phyloP scores from a whole-genome alignment of 768 basidiomycete genomes.

The Trametes punicea region DNA sequence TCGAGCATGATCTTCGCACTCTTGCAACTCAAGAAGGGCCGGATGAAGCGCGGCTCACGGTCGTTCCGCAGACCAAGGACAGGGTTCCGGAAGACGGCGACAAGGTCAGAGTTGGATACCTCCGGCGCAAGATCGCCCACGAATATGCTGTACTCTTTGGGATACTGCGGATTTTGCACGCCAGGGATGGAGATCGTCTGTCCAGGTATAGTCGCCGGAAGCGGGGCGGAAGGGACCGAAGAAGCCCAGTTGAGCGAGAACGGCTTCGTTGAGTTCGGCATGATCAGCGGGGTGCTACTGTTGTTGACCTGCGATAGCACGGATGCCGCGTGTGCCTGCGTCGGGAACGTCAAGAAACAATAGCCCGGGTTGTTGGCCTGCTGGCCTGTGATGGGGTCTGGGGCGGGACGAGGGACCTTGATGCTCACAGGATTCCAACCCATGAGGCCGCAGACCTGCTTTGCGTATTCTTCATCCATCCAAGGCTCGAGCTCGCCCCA shows the following conservation, averaged over 20 bases:
- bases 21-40: slow-evolving; percentile 88
- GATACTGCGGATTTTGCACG: slow-evolving; percentile 51
- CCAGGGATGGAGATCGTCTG: slow-evolving; percentile 32
- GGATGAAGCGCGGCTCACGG: slow-evolving; percentile 83
- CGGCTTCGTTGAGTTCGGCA: slow-evolving; percentile 85
- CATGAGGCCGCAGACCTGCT: slow-evolving; percentile 83
- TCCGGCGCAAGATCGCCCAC: slow-evolving; percentile 93
- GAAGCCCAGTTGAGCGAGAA: slow-evolving; percentile 82
- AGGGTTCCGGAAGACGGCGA: slow-evolving; percentile 88
- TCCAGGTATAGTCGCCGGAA: slow-evolving; percentile 33
- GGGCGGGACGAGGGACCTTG: slow-evolving; percentile 64
- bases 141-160: slow-evolving; percentile 91
- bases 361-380: slow-evolving; percentile 84
- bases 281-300: slow-evolving; percentile 46
- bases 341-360: slow-evolving; percentile 84
- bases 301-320: slow-evolving; percentile 67
- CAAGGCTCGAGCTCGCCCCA: slow-evolving; percentile 90
- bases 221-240: slow-evolving; percentile 36
- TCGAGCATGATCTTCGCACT: slow-evolving; percentile 96
- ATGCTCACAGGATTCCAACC: slow-evolving; percentile 78
- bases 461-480: slow-evolving; percentile 97
- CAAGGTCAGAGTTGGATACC: slow-evolving; percentile 93
- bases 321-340: slow-evolving; percentile 61
- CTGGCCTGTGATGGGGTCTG: slow-evolving; percentile 55
- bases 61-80: slow-evolving; percentile 82